Evolutionary conservation across 352 stramenopile genomes (phyloP), one percentile per base, ranked within the genome.

Genomic region (Globisporangium yorkense): DNA sequence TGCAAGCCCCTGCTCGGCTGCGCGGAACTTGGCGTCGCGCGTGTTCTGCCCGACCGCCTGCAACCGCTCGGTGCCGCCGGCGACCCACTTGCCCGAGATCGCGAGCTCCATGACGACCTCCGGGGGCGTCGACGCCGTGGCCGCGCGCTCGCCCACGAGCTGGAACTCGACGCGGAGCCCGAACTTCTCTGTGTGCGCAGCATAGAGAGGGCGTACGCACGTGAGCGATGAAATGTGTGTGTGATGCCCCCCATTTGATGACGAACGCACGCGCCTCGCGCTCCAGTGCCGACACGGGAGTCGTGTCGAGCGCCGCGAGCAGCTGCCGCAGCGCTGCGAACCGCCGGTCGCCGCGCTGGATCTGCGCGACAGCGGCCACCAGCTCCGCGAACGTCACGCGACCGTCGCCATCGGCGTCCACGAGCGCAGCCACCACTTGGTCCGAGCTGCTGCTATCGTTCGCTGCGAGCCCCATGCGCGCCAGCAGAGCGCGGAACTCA

Each of bases 1-100:
- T 27, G 74, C 64, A 16, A 92, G 49, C 13, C 66, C 82, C 29
- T 69, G 67, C 52, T 90, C 74, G 1, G 80, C 82, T 41, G 68
- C 80, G 51, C 79, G 78, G 65, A 88, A 85, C 52, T 92, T 92
- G 54, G 82, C 80, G 50, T 92, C 80, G 55, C 76, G 76, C 1
- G 77, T 87, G 3, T 73, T 83, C 54, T 71, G 80, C 0, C 80
- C 80, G 3, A 72, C 56, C 1, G 66, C 67, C 57, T 79, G 70
- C 2, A 89, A 61, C 27, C 46, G 67, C 51, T 77, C 66, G 37
- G 51, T 48, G n/a, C 71, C 67, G 9, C 59, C 68, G 0, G 72
- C 52, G 45, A 77, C 84, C 44, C 70, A 84, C 63, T 87, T 84
- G 18, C 77, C 73, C 8, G 67, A 50, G 20, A 91, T 67, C 39